Conservation (phyloP, 768 basidiomycete species). For the Xerocomus potaroensis region DNA sequence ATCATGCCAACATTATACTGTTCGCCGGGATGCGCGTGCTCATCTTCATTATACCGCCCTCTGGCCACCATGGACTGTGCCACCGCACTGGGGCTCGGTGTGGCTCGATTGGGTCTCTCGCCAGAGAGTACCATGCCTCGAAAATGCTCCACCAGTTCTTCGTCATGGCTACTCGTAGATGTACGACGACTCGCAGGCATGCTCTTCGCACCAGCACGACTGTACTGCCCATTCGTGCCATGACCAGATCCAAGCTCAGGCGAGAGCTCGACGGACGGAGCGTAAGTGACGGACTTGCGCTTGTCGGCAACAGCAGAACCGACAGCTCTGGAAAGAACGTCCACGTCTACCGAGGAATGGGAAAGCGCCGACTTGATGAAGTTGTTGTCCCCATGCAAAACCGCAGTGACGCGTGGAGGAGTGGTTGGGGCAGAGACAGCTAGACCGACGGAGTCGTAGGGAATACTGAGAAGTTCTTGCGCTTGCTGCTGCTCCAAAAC, state of each 20-base stretch:
- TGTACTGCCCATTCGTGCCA: constrained; percentile 49
- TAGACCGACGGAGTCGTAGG: constrained; percentile 59
- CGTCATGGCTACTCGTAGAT: constrained; percentile 83
- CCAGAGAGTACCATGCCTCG: constrained; percentile 67
- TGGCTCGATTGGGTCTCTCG: constrained; percentile 53
- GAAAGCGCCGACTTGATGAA: constrained; percentile 41
- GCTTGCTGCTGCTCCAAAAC: constrained; percentile 88
- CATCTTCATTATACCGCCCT: constrained; percentile 54
- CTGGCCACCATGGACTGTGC: constrained; percentile 53
- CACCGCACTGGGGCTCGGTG: constrained; percentile 50
- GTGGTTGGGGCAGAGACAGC: constrained; percentile 89
- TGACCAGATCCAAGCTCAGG: constrained; percentile 55
- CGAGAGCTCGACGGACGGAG: constrained; percentile 70
- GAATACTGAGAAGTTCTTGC: constrained; percentile 75
- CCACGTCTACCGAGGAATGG: constrained; percentile 54
- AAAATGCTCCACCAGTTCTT: constrained; percentile 72
- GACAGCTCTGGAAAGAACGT: constrained; percentile 64
- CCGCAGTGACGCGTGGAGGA: constrained; percentile 73
- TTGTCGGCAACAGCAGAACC: constrained; percentile 67
- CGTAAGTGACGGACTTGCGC: constrained; percentile 84
- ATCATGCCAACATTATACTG: constrained; percentile 83
- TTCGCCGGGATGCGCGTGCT: constrained; percentile 55
- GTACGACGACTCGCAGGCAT: constrained; percentile 91
- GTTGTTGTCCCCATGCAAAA: constrained; percentile 55
- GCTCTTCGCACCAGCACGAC: constrained; percentile 79